Evolutionary conservation across 352 stramenopile genomes (phyloP), one percentile per base, ranked within the genome.

Genomic region (Globisporangium rhizosaccharum): DNA sequence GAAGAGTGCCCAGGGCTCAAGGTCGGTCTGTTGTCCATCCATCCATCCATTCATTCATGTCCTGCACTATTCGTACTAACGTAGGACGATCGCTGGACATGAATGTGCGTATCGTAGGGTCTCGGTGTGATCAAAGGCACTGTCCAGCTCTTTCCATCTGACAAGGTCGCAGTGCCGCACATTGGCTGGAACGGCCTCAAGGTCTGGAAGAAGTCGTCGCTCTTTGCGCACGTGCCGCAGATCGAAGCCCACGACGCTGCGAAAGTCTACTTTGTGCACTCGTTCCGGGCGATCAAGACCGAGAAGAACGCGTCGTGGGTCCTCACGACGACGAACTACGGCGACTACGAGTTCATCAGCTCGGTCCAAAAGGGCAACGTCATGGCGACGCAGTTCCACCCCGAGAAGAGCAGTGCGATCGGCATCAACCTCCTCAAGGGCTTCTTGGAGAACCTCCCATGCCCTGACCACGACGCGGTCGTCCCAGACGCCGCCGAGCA

Each of bases 101-200:
- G 28, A 30, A 30, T 30, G 28, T 30, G 54, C 60, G n/a, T 37
- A 50, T 42, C n/a, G 36, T 48, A 30, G 52, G 96, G 96, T 14
- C 76, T 99, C 15, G 95, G 95, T 26, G 73, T 98, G 11, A 96
- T 99, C 65, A 89, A 90, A 33, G 95, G 96, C 48, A 84, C 76
- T 49, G 88, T 98, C n/a, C 68, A 86, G 25, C 82, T 85, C 48
- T 98, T 99, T 66, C 79, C 83, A 25, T 82, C 75, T 9, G 74
- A 79, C 11, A 65, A 92, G 30, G 67, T 93, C 52, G 71, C 78
- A 9, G 96, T 99, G 36, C 97, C 97, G 20, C 96, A 99, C 71
- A 99, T 99, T 71, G 97, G 96, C 61, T 99, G 97, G 97, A 99
- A 99, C 77, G 95, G 92, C 23, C 58, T 97, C n/a, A 92, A 82